Percentiles rank a stretch among this genome's conserved stretches.
Conservation (phyloP, 345 rosid genomes). For the Schrenkiella parvula region DNA sequence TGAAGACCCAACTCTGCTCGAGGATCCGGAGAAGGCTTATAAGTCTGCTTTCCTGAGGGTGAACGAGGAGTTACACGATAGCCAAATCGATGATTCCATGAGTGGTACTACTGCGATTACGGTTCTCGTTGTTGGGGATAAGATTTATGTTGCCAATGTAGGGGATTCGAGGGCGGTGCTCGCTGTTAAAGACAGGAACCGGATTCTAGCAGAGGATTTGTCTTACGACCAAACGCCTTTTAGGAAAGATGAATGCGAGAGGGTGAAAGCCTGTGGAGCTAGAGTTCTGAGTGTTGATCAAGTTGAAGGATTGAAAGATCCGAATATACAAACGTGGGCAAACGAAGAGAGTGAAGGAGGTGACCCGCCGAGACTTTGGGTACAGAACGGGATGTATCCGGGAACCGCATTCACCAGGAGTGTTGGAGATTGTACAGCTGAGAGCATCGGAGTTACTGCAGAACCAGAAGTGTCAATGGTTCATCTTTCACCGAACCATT, state of each 20-base stretch:
- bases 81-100: conserved; percentile 85
- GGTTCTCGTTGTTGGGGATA: conserved; percentile 81
- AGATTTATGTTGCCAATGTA: conserved; percentile 81
- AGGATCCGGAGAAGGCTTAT: conserved; percentile 75
- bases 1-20: conserved; percentile 52
- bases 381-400: conserved; percentile 84
- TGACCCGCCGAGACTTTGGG: conserved; percentile 98
- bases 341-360: conserved; percentile 86
- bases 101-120: conserved; percentile 97
- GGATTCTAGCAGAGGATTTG: conserved; percentile 68
- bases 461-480: conserved; percentile 74
- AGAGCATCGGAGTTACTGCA: conserved; percentile 80
- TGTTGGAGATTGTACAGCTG: conserved; percentile 83
- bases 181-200: conserved; percentile 61
- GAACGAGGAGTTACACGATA: conserved; percentile 62
- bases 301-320: conserved; percentile 91
- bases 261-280: conserved; percentile 90
- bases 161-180: conserved; percentile 98
- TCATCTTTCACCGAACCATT: conserved; percentile 57
- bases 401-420: conserved; percentile 98
- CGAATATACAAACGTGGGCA: conserved; percentile 76
- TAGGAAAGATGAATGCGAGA: conserved; percentile 86
- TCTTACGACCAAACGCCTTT: conserved; percentile 95
- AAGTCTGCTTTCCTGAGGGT: conserved; percentile 57
- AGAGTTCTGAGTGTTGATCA: conserved; percentile 91